Base-by-base conservation (phyloP, 176 grass and related monocot genomes). In the Oropetium thomaeum region DNA sequence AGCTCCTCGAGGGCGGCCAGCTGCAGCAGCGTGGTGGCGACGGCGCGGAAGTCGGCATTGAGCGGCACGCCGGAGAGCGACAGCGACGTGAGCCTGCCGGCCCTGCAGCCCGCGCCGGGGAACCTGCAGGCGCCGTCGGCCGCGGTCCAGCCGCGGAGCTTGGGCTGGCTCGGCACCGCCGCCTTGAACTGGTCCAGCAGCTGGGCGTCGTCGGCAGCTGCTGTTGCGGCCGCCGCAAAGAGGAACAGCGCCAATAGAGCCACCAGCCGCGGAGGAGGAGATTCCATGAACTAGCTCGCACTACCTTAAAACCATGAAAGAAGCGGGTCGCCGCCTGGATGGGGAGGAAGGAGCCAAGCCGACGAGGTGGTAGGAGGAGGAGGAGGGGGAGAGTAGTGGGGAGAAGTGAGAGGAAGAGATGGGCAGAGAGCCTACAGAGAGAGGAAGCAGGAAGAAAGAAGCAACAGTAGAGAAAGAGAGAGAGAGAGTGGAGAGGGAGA, bases 111-210 rank as follows among this genome's bases (percentile, higher is more conserved):
- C 4, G 92, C 95, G 59, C 95, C 95, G 1, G 65, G 67, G 69
- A 93, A 97, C n/a, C 65, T 75, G 72, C 95, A 97, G 4, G 84
- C 74, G 25, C 81, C 78, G 8, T 87, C 65, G 63, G 40, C 62
- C 0, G 74, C 17, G 76, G 11, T 77, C 95, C 95, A 97, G 33
- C 30, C 55, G 1, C 43, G 22, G 41, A 97, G 79, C 42, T 54
- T 13, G 8, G 40, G 59, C 55, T 73, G 91, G 83, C 66, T 75
- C 16, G 80, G 67, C 29, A 93, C 20, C 13, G 86, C 79, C 71
- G 65, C 69, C 88, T 83, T 97, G 84, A 97, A 97, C 40, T 86
- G 70, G 16, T 93, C 61, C 3, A 97, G 81, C 55, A 97, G 81
- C 72, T 92, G 85, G 16, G 57, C 86, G 59, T 85, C 81, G 75